Base-by-base conservation (phyloP, 2,329 filamentous ascomycete species). In the Pochonia chlamydosporia region DNA sequence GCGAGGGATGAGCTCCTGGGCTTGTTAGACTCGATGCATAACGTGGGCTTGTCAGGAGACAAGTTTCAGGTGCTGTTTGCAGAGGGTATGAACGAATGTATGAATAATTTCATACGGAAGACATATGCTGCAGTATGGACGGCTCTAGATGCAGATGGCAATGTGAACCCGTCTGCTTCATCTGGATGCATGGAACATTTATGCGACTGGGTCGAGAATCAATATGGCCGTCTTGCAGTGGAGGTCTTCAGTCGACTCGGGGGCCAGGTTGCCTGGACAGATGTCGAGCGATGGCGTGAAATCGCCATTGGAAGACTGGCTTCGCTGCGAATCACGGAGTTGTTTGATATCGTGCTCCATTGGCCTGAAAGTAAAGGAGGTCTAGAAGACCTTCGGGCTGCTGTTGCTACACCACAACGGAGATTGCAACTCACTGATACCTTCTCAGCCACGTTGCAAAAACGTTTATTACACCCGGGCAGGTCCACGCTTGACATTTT, bases 331-430 rank as follows among this genome's bases (percentile, higher is more conserved):
- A 87, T 85, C 40, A 73, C 77, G 7, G 82, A 89, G 58, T 71
- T 93, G 9, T 92, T 90, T 57, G 85, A 91, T 58, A 90, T 92
- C 59, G 82, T 90, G 40, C 75, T 87, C 48, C 74, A 78, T 48
- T 93, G 87, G 87, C 85, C 87, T 4, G 66, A 75, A 30, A 89
- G 84, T 54, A 74, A 77, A 46, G 83, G 84, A 3, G 89, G 84
- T 1, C 74, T 93, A 3, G 78, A 88, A 25, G 89, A 93, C 59
- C 77, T 92, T 52, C 77, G 84, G 51, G 78, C 83, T 46, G 82
- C 84, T 40, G 78, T 89, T 25, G 85, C 81, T 10, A 83, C 84
- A 2, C 76, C 85, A 3, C 78, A 82, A 47, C 78, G 82, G 28
- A 84, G 89, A 44, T 70, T 85, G 18, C 76, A 87, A 54, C 72